Percentiles rank a stretch among this genome's conserved stretches.
Conservation (phyloP, 495 filamentous ascomycete species). For the Tuber magnatum region DNA sequence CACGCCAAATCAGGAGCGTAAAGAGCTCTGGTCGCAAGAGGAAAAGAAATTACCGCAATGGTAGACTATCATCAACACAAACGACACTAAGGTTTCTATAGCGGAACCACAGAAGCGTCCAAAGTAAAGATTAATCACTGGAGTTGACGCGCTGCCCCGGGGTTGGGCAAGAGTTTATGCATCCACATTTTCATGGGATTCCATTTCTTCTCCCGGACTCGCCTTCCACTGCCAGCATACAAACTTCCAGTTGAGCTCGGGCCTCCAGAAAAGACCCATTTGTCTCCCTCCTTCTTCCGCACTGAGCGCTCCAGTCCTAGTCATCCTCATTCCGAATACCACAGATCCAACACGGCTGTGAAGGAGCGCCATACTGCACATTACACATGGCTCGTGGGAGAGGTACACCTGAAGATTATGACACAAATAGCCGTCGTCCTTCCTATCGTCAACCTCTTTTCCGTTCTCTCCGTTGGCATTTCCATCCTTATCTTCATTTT, state of each 20-base stretch:
- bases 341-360: constrained; percentile 81
- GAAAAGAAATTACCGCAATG: neutral
- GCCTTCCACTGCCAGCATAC: constrained; percentile 71
- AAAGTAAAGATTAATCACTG: neutral
- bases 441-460: constrained; percentile 14
- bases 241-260: constrained; percentile 89
- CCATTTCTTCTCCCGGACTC: neutral
- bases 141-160: neutral
- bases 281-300: constrained; percentile 47
- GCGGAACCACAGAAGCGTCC: neutral
- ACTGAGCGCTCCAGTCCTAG: constrained; percentile 27
- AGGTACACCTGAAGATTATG: constrained; percentile 83
- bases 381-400: constrained; percentile 89
- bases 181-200: constrained; percentile 3
- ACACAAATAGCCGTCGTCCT: constrained; percentile 81
- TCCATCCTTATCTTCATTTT: neutral
- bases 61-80: neutral
- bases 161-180: neutral
- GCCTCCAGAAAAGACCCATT: constrained; percentile 85
- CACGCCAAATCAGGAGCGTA: neutral
- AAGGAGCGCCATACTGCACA: constrained; percentile 92
- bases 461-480: neutral
- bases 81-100: neutral
- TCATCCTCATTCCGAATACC: constrained; percentile 54
- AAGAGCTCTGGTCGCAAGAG: neutral